Percentiles rank a stretch among this genome's conserved stretches.
phyloP scores from a whole-genome alignment of 129 eudicot genomes.

The Kitagawia praeruptora region DNA sequence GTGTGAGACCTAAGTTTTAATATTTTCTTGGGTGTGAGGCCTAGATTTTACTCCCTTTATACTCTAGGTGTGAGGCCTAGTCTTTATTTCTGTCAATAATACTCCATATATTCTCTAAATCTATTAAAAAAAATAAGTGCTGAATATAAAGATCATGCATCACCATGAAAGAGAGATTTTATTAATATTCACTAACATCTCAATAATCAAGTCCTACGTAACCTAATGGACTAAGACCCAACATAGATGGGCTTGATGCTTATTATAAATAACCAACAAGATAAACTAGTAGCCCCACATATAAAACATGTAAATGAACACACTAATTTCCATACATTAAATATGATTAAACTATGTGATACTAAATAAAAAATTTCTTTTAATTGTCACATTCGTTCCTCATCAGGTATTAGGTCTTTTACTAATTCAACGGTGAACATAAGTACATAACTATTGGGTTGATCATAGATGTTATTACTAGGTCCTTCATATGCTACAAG shows the following conservation, averaged over 20 bases:
- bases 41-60: too few relatives aligned
- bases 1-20: too few relatives aligned
- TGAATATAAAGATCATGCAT: too few relatives aligned
- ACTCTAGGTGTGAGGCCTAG: too few relatives aligned
- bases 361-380: not conserved
- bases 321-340: not conserved
- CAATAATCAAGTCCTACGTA: too few relatives aligned
- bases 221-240: too few relatives aligned
- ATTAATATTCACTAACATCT: too few relatives aligned
- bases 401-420: not conserved
- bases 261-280: not conserved
- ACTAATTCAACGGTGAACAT: not conserved
- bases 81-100: too few relatives aligned
- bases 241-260: not conserved
- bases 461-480: not conserved
- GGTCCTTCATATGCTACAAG: not conserved
- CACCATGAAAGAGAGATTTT: too few relatives aligned
- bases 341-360: not conserved
- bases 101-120: too few relatives aligned
- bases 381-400: not conserved
- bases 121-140: too few relatives aligned
- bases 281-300: not conserved
- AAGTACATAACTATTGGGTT: not conserved
- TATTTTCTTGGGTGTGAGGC: too few relatives aligned
- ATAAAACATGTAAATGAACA: not conserved